These are phyloP conservation scores for Paecilomyces niveus DNA, from an alignment of 2,329 filamentous ascomycete species.

Conservation along the genomic window DNA sequence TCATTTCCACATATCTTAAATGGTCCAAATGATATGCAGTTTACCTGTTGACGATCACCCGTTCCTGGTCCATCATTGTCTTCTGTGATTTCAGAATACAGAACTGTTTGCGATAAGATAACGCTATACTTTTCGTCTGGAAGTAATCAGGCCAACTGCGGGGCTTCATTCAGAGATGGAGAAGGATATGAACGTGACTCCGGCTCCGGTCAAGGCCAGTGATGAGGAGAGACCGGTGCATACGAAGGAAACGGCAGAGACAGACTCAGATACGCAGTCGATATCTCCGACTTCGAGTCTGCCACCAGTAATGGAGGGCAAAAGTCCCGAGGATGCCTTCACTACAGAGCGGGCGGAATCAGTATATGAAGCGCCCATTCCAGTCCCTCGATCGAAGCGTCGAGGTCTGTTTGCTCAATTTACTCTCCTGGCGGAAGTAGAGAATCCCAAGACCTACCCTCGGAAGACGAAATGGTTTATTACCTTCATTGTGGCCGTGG, in stretches of 20 bases:
- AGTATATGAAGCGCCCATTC: constrained; percentile 31
- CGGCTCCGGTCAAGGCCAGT: background rate
- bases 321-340: constrained; percentile 6
- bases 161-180: background rate
- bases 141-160: background rate
- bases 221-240: background rate
- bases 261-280: constrained; percentile 11
- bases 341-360: constrained; percentile 9
- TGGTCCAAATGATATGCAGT: background rate
- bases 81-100: background rate
- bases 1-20: background rate
- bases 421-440: constrained; percentile 69
- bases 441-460: constrained; percentile 66
- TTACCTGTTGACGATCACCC: background rate
- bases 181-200: background rate
- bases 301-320: constrained; percentile 13
- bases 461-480: constrained; percentile 76
- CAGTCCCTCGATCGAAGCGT: constrained; percentile 49
- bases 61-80: background rate
- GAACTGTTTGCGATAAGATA: background rate
- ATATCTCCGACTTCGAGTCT: constrained; percentile 12
- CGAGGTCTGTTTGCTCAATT: constrained; percentile 67
- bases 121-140: background rate
- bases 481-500: constrained; percentile 68
- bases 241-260: background rate